Percentiles rank a stretch among this genome's conserved stretches.
These are phyloP conservation scores for Paraglomus brasilianum DNA, from an alignment of 192 early-diverging fungal species.

Conservation along the genomic window DNA sequence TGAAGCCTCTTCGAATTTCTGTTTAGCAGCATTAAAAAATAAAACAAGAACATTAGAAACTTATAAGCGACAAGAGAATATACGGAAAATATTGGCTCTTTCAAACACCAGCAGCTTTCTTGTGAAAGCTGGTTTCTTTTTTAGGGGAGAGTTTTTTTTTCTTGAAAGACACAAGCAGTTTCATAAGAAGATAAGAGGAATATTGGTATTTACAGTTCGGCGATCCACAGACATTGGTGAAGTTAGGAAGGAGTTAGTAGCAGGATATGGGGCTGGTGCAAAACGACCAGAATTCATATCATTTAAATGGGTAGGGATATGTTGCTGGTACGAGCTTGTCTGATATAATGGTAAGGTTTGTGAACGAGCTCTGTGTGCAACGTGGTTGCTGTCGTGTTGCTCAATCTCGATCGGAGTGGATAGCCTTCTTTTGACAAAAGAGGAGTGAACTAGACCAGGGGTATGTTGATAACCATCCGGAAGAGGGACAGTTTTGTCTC, in stretches of 20 bases:
- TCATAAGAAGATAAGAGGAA: not conserved
- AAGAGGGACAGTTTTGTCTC: not conserved
- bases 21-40: too few relatives aligned
- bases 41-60: too few relatives aligned
- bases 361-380: not conserved
- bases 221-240: not conserved
- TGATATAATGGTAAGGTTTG: conserved; percentile 14
- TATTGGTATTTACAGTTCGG: not conserved
- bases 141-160: not conserved
- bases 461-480: not conserved
- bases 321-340: not conserved
- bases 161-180: not conserved
- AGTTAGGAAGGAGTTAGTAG: not conserved
- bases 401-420: conserved; percentile 15
- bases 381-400: not conserved
- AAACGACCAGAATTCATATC: conserved; percentile 14
- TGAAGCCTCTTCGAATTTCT: not conserved
- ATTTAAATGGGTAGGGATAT: not conserved
- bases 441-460: not conserved
- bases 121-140: not conserved
- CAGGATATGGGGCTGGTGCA: not conserved
- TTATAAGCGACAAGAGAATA: not conserved
- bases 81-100: not conserved
- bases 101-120: not conserved
- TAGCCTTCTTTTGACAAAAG: not conserved